Evolutionary conservation across 2,329 filamentous ascomycete species (phyloP).

Genomic region (Leptodontidium sp.): DNA sequence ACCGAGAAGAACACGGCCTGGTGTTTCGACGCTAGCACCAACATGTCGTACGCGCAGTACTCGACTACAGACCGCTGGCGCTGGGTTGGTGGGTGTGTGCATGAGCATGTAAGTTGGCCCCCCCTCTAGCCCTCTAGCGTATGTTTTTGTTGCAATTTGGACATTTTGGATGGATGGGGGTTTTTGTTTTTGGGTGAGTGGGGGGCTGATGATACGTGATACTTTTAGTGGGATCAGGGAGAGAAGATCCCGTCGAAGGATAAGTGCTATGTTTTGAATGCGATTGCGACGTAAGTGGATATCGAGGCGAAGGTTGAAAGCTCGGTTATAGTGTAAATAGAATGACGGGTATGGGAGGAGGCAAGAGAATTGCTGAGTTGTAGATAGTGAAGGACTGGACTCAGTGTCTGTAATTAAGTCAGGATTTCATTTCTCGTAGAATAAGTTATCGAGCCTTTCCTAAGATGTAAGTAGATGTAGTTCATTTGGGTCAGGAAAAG

Average conservation of each 20-base stretch:
- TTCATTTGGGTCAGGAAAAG: too few species aligned
- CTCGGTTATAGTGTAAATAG: too few species aligned
- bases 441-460: too few species aligned
- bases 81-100: constrained; percentile 34
- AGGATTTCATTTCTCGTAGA: too few species aligned
- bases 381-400: too few species aligned
- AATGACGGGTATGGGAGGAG: too few species aligned
- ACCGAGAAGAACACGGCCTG: constrained; percentile 27
- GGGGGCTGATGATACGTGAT: neutral
- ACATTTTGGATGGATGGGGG: neutral
- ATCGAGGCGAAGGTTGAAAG: too few species aligned
- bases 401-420: too few species aligned
- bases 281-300: constrained; percentile 49
- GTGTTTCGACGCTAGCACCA: constrained; percentile 32
- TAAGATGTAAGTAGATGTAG: too few species aligned
- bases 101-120: constrained; percentile 30
- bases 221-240: constrained; percentile 1
- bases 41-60: constrained; percentile 36
- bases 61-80: constrained; percentile 31
- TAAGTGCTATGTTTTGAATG: constrained; percentile 7
- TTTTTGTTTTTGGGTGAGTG: neutral
- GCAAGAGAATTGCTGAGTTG: too few species aligned
- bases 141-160: neutral
- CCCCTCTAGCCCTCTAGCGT: too few species aligned
- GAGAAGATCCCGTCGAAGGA: constrained; percentile 11